Conservation (phyloP, 2,329 filamentous ascomycete species). For the Dryadomyces quercus-mongolicae region DNA sequence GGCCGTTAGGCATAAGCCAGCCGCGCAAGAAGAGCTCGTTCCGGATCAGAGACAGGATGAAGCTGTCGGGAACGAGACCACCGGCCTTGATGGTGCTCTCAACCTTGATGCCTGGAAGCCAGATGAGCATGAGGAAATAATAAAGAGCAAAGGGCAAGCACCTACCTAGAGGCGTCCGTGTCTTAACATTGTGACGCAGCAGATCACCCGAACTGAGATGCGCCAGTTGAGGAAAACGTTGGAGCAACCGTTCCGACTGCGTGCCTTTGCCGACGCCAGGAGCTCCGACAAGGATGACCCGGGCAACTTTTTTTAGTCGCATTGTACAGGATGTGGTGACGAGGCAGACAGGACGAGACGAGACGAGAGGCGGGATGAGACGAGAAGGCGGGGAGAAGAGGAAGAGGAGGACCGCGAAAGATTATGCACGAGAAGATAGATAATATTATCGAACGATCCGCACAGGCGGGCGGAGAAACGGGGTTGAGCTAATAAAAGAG, state of each 20-base stretch:
- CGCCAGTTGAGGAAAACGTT: slow-evolving; percentile 76
- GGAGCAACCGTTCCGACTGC: slow-evolving; percentile 78
- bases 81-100: slow-evolving; percentile 80
- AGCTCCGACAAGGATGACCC: slow-evolving; percentile 87
- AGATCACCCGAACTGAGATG: slow-evolving; percentile 92
- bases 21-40: slow-evolving; percentile 76
- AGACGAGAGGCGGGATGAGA: not conserved
- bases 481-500: not conserved
- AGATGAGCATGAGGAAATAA: not conserved
- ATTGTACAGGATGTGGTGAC: slow-evolving; percentile 24
- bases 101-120: slow-evolving; percentile 77
- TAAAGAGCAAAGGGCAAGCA: slow-evolving; percentile 5
- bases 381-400: no score
- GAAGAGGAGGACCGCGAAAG: no score
- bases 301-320: slow-evolving; percentile 68
- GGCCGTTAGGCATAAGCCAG: slow-evolving; percentile 37
- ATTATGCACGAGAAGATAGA: not conserved
- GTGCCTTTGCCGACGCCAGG: slow-evolving; percentile 97
- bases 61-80: slow-evolving; percentile 77
- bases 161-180: slow-evolving; percentile 71
- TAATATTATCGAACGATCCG: slow-evolving; percentile 1
- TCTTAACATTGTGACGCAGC: slow-evolving; percentile 83
- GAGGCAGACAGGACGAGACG: not conserved
- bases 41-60: slow-evolving; percentile 86
- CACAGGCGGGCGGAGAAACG: slow-evolving; percentile 1